phyloP scores from a whole-genome alignment of 306 rosid genomes.

The Begonia fuchsioides region DNA sequence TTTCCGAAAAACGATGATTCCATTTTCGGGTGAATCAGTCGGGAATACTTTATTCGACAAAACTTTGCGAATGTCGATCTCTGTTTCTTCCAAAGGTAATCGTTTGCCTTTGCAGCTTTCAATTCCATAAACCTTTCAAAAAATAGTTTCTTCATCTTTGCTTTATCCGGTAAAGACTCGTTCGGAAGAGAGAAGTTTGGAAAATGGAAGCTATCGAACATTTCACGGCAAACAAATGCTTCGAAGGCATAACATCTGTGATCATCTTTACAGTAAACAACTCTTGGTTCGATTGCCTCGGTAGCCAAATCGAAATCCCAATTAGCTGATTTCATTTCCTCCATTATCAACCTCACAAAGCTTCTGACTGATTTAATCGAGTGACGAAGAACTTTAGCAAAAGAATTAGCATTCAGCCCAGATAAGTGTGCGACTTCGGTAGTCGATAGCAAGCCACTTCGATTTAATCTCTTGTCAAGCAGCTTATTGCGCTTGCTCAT shows the following conservation, averaged over 20 bases:
- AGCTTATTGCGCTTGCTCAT: constrained; percentile 36
- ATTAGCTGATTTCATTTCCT: constrained; percentile 45
- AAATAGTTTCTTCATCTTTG: constrained; percentile 26
- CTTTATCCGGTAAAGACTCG: constrained; percentile 21
- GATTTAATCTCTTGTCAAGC: constrained; percentile 49
- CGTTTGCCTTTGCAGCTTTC: constrained; percentile 44
- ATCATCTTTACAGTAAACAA: constrained; percentile 40
- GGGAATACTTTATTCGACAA: constrained; percentile 48
- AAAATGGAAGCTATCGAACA: constrained; percentile 58
- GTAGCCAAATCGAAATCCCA: constrained; percentile 65
- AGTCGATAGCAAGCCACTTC: constrained; percentile 37
- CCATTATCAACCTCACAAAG: constrained; percentile 44
- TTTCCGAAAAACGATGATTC: constrained; percentile 57
- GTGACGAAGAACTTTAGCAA: constrained; percentile 43
- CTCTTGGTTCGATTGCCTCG: constrained; percentile 32
- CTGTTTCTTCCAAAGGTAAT: constrained; percentile 31
- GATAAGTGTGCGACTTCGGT: constrained; percentile 47
- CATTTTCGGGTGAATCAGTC: constrained; percentile 65
- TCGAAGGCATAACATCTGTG: constrained; percentile 72
- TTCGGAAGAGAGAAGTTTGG: constrained; percentile 44
- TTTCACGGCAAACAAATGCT: constrained; percentile 57
- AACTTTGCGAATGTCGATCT: constrained; percentile 56
- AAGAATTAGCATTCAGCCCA: constrained; percentile 45
- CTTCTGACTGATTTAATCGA: constrained; percentile 33
- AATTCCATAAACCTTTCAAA: constrained; percentile 46